phyloP scores from a whole-genome alignment of 2,329 filamentous ascomycete species.

The Pseudogymnoascus sp. region DNA sequence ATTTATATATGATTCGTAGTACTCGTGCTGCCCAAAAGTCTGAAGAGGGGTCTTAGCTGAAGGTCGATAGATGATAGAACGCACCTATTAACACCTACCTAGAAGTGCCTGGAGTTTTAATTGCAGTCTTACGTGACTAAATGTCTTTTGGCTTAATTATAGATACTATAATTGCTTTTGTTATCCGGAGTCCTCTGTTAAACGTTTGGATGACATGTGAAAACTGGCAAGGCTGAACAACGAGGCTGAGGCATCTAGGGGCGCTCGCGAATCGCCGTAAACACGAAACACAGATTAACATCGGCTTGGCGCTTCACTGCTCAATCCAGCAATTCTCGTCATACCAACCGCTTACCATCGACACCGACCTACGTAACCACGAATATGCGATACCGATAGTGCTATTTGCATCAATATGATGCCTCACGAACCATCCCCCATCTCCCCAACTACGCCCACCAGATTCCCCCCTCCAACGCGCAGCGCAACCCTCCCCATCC shows the following conservation, averaged over 20 bases:
- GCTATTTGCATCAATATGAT: constrained; percentile 9
- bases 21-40: background rate
- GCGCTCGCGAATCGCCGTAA: background rate
- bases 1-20: background rate
- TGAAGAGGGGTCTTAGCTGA: too few relatives aligned
- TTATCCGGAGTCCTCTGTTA: too few relatives aligned
- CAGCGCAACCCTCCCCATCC: constrained; percentile 20
- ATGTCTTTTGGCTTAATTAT: too few relatives aligned
- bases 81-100: too few relatives aligned
- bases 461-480: constrained; percentile 21
- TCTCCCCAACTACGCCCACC: constrained; percentile 2
- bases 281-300: background rate
- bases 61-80: too few relatives aligned
- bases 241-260: background rate
- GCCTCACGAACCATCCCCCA: constrained; percentile 8
- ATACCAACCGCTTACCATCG: background rate
- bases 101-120: too few relatives aligned
- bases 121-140: too few relatives aligned
- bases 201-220: background rate
- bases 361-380: background rate
- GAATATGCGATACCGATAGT: constrained; percentile 4
- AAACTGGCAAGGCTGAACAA: background rate
- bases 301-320: background rate
- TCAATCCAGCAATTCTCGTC: background rate
- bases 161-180: too few relatives aligned